A percentile compares a stretch with the other conserved stretches of the same genome.
Conservation (phyloP, 2,329 filamentous ascomycete genomes). For the Calonectria fujianensis region DNA sequence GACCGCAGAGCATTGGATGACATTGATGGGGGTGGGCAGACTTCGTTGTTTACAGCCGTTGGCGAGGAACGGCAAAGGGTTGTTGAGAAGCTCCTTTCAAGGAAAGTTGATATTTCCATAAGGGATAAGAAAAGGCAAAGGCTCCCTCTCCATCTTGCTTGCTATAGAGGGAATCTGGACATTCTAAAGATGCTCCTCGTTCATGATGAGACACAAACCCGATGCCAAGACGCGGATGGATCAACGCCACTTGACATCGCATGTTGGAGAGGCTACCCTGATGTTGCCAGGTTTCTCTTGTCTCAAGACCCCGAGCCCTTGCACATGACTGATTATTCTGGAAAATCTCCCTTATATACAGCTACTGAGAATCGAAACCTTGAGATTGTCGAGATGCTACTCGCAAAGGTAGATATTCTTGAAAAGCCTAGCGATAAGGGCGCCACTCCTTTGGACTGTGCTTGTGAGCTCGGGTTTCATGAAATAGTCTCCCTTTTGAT, state of each 20-base stretch:
- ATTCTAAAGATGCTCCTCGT: background rate
- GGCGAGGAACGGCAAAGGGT: background rate
- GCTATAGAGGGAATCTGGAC: background rate
- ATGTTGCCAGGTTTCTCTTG: background rate
- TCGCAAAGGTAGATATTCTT: background rate
- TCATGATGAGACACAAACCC: background rate
- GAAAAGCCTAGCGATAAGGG: background rate
- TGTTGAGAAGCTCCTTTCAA: constrained; percentile 1
- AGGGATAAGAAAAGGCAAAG: background rate
- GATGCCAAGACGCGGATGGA: background rate
- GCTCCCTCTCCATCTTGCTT: constrained; percentile 5
- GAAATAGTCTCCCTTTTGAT: background rate
- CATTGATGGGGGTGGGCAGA: background rate
- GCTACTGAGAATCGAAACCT: background rate
- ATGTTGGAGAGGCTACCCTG: background rate
- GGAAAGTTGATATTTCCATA: background rate
- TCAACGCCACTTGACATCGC: background rate
- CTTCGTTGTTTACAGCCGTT: background rate
- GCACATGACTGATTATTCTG: background rate
- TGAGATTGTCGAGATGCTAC: background rate
- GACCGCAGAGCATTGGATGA: background rate
- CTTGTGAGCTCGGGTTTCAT: background rate
- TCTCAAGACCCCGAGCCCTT: background rate
- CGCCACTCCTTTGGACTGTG: background rate
- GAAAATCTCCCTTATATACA: constrained; percentile 1